Evolutionary conservation across 192 early-diverging fungal species (phyloP), one percentile per base, ranked within the genome.

Genomic region (Endogone sp.): DNA sequence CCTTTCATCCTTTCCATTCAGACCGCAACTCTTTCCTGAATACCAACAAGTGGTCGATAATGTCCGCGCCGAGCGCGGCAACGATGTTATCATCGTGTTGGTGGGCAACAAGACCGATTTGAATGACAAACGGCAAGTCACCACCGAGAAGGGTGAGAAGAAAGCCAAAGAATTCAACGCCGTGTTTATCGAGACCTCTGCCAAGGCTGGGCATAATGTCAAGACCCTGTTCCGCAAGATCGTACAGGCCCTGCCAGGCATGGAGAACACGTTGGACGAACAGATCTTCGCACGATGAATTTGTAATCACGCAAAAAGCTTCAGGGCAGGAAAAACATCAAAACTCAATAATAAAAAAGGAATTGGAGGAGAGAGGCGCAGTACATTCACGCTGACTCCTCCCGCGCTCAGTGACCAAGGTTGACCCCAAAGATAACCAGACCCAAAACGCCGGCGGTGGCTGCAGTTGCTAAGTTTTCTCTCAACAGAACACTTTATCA

Each of bases 71-170:
- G 98, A 99, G 84, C 91, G 98, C 65, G 98, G 98, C 22, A 90
- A 92, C 71, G 96, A 99, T 72, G 98, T 99, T 4, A 93, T 98
- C 55, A 97, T 99, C 74, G 96, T 99, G 29, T 79, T 99, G 20
- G 95, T 98, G 13, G 98, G 96, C 25, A 99, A 99, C 88, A 99
- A 99, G 84, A 97, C 95, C 4, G 98, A 99, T 81, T 82, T 99
- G 72, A 93, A 86, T 76, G 98, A 98, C 55, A 96, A 95, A 73
- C 84, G 94, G 82, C 88, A 93, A 83, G 96, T 99, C 6, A 92
- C 94, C 13, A 91, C 93, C 28, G 96, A 98, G 73, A 96, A 99
- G 70, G 98, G 96, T 28, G 98, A 99, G 77, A 94, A 95, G 86
- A 94, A 94, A 71, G 94, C 96, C 11, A 94, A 94, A 73, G 96